Base-by-base conservation (phyloP, 2,329 filamentous ascomycete genomes). In the Penicillium polonicum region DNA sequence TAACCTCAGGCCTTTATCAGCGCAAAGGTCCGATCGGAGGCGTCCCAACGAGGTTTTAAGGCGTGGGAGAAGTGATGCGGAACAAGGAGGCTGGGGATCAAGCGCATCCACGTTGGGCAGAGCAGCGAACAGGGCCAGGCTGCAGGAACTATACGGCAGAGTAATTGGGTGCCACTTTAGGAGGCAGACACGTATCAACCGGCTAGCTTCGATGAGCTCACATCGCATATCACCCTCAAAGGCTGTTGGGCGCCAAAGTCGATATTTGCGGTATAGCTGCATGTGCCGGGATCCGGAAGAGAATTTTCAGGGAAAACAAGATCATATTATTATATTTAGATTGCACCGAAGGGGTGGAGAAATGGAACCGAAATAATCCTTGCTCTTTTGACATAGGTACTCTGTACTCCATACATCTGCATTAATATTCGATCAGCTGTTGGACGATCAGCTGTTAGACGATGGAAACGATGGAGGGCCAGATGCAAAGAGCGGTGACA, bases 401-500 rank as follows among this genome's bases (percentile, higher is more conserved):
- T 23, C 23, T 23, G 23, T 23, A 23, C 23, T 23, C 23, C 23
- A 3, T 23, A 23, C 19, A n/a, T n/a, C n/a, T n/a, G n/a, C n/a
- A n/a, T n/a, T n/a, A n/a, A n/a, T n/a, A 23, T 17, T 46, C 13
- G n/a, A 31, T 35, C 44, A 48, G 31, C 31, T n/a, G n/a, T n/a
- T n/a, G n/a, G n/a, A n/a, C 13, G n/a, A 31, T 35, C 44, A 48
- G 31, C 31, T 48, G 45, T 17, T 25, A 5, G 21, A 43, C 13
- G n/a, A 38, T 10, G 17, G 5, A n/a, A 10, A 17, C 35, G n/a
- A n/a, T n/a, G n/a, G n/a, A n/a, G n/a, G n/a, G n/a, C 17, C 35
- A 39, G 36, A 19, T 39, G 21, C n/a, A 64, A 63, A 66, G 68
- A 68, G 68, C 70, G 71, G 70, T 73, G 71, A 72, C 72, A 21